A percentile compares a stretch with the other conserved stretches of the same genome.
These are phyloP conservation scores for Saitozyma sp. DNA, from an alignment of 768 basidiomycete genomes.

Conservation along the genomic window DNA sequence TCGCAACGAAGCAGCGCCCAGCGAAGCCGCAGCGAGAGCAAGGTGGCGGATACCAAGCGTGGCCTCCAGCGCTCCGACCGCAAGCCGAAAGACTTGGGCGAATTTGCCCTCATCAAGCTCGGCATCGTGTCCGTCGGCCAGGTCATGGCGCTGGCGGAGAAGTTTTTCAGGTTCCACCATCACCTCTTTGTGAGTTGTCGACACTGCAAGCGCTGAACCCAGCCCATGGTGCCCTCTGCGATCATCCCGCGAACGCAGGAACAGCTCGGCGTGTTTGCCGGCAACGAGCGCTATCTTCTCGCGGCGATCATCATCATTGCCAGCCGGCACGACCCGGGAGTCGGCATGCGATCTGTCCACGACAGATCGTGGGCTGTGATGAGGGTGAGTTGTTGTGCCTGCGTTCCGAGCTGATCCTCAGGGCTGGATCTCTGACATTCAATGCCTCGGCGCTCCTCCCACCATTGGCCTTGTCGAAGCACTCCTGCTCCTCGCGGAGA, in stretches of 20 bases:
- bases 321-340: conserved; percentile 33
- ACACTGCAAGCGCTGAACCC: background rate
- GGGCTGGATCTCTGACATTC: conserved; percentile 47
- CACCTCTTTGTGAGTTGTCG: conserved; percentile 43
- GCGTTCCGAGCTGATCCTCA: conserved; percentile 7
- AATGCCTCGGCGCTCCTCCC: conserved; percentile 42
- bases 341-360: conserved; percentile 36
- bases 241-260: conserved; percentile 34
- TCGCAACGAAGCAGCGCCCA: background rate
- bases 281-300: conserved; percentile 38
- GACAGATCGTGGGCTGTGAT: conserved; percentile 40
- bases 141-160: conserved; percentile 26
- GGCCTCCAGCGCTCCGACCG: background rate
- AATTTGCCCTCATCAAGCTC: conserved; percentile 39
- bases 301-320: conserved; percentile 48
- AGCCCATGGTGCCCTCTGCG: conserved; percentile 41
- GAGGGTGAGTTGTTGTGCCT: conserved; percentile 34
- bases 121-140: conserved; percentile 36
- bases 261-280: conserved; percentile 37
- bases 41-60: background rate
- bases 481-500: conserved; percentile 46
- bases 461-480: conserved; percentile 47
- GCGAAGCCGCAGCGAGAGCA: background rate
- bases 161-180: conserved; percentile 46
- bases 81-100: conserved; percentile 4